These are phyloP conservation scores for Cephaloascus fragrans DNA, from an alignment of 805 yeast genomes.

Conservation along the genomic window DNA sequence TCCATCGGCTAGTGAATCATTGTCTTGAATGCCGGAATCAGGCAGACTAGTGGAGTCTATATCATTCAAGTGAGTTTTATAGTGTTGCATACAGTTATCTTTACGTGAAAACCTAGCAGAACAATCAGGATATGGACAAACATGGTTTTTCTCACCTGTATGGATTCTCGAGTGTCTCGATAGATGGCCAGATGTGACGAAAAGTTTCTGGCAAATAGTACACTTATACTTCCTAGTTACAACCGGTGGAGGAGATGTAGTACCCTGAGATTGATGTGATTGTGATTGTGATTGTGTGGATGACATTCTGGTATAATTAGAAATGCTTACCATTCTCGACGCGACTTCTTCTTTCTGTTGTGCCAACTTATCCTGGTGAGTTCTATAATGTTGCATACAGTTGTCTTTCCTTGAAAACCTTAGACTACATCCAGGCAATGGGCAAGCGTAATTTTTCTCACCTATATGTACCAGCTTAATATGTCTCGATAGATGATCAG, in stretches of 20 bases:
- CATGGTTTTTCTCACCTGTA: constrained; percentile 84
- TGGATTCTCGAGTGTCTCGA: constrained; percentile 86
- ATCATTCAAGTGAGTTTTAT: constrained; percentile 57
- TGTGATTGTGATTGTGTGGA: neutral
- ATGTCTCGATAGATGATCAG: constrained; percentile 88
- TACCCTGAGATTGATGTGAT: neutral
- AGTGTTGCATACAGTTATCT: constrained; percentile 91
- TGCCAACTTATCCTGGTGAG: constrained; percentile 58
- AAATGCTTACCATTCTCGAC: neutral
- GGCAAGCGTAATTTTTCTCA: constrained; percentile 77
- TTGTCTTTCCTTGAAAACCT: constrained; percentile 88
- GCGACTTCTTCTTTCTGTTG: neutral
- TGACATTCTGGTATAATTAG: neutral
- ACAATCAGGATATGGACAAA: constrained; percentile 76
- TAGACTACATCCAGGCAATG: constrained; percentile 72
- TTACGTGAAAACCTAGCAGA: constrained; percentile 80
- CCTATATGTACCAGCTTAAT: constrained; percentile 78
- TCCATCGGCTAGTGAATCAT: too few relatives aligned
- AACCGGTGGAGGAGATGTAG: neutral
- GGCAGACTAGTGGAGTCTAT: too few relatives aligned
- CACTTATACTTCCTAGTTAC: constrained; percentile 39
- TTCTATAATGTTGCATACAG: constrained; percentile 86
- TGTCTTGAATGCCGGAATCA: too few relatives aligned
- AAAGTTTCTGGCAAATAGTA: constrained; percentile 47
- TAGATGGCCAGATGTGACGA: constrained; percentile 85